phyloP scores from a whole-genome alignment of 1,284 basidiomycete species.

The Pseudozyma sp. region DNA sequence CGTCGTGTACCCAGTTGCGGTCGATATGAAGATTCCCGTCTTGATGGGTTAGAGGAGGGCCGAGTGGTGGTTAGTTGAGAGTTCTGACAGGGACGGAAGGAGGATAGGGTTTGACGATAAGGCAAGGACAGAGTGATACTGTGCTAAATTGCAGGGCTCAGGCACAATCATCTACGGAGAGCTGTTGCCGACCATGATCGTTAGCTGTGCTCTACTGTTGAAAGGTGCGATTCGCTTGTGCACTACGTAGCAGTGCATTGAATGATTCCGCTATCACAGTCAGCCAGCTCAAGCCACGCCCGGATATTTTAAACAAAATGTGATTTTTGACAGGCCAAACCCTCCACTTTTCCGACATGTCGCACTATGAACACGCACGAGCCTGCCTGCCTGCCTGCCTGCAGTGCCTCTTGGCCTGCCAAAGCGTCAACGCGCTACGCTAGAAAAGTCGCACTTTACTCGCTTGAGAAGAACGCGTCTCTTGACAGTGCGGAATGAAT shows the following conservation, averaged over 20 bases:
- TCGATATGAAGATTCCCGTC: neutral
- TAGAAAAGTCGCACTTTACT: neutral
- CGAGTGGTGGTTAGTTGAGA: too few relatives aligned
- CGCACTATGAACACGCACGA: neutral
- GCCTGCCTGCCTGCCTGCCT: too few relatives aligned
- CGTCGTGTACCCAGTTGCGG: neutral
- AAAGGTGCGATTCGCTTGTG: neutral
- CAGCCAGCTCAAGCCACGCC: neutral
- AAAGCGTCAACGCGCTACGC: neutral
- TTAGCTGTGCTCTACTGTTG: too few relatives aligned
- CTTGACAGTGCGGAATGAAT: neutral
- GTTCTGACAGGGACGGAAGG: too few relatives aligned
- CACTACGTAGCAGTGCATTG: conserved; percentile 30
- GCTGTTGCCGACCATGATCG: too few relatives aligned
- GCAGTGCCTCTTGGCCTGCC: too few relatives aligned
- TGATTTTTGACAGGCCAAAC: neutral
- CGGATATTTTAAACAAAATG: neutral
- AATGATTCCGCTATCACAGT: conserved; percentile 1
- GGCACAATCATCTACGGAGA: too few relatives aligned
- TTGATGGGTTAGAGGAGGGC: neutral
- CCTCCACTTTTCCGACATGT: neutral
- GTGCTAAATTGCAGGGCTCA: too few relatives aligned
- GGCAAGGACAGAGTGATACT: neutral
- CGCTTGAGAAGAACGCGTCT: neutral
- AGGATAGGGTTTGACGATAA: too few relatives aligned